A percentile compares a stretch with the other conserved stretches of the same genome.
phyloP scores from a whole-genome alignment of 2,329 filamentous ascomycete genomes.

The Leptographium lundbergii region DNA sequence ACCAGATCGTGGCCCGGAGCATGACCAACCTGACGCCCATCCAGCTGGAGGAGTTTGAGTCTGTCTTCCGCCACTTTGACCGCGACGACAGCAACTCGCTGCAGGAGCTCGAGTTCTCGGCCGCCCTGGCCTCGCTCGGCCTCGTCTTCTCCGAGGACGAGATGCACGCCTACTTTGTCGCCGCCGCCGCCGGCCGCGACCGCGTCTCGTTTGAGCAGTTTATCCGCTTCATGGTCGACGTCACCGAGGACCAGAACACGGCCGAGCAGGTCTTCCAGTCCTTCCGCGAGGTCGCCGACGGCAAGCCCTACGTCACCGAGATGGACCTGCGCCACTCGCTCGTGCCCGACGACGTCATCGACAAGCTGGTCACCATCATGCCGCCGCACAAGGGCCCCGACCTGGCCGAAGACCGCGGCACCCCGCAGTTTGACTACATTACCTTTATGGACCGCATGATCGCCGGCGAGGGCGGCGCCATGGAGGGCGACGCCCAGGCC shows the following conservation, averaged over 20 bases:
- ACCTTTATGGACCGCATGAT: conserved; percentile 91
- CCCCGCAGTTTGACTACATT: conserved; percentile 91
- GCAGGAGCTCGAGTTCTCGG: conserved; percentile 89
- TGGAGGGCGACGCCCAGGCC: not conserved
- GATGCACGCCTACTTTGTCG: conserved; percentile 90
- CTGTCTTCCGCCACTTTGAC: conserved; percentile 95
- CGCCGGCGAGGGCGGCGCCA: not conserved
- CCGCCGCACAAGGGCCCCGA: conserved; percentile 75
- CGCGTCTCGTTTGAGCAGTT: conserved; percentile 96
- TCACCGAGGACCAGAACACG: conserved; percentile 97
- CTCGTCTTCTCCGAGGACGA: conserved; percentile 95
- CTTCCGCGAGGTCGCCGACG: conserved; percentile 93
- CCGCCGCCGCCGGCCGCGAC: conserved; percentile 58
- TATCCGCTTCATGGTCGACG: conserved; percentile 98
- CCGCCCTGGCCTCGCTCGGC: conserved; percentile 85
- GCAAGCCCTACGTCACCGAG: conserved; percentile 97
- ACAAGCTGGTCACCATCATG: conserved; percentile 80
- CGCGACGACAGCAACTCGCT: conserved; percentile 82
- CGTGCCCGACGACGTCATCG: conserved; percentile 93
- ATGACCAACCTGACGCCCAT: conserved; percentile 99
- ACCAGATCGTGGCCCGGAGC: conserved; percentile 93
- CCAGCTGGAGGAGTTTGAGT: conserved; percentile 96
- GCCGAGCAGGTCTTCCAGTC: conserved; percentile 97
- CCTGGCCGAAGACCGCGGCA: conserved; percentile 66
- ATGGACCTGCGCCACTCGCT: conserved; percentile 90